These are phyloP conservation scores for Lachnellula subtilissima DNA, from an alignment of 2,329 filamentous ascomycete genomes.

Conservation along the genomic window DNA sequence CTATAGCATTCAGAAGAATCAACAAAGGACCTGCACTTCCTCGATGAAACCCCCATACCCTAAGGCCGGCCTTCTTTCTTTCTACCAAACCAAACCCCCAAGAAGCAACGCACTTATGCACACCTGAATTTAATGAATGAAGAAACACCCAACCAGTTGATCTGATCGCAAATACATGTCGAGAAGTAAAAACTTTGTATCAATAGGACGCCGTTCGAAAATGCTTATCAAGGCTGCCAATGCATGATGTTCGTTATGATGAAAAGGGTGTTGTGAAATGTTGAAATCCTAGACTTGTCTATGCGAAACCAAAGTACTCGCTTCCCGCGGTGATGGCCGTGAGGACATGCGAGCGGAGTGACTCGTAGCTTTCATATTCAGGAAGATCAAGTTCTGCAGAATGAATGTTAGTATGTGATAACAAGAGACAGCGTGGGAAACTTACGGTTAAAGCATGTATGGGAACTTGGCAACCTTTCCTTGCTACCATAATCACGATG, in stretches of 20 bases:
- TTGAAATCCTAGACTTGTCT: slow-evolving; percentile 32
- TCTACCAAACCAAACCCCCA: slow-evolving; percentile 9
- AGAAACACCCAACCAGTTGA: neutral
- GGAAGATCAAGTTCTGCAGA: slow-evolving; percentile 86
- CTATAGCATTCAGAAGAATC: neutral
- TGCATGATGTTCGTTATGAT: slow-evolving; percentile 23
- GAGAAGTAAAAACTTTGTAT: slow-evolving; percentile 12
- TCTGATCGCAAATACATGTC: slow-evolving; percentile 19
- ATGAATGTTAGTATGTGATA: slow-evolving; percentile 17
- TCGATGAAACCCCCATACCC: slow-evolving; percentile 1
- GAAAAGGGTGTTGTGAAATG: slow-evolving; percentile 17
- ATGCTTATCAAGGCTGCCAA: slow-evolving; percentile 31
- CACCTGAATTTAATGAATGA: neutral
- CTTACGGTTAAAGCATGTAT: slow-evolving; percentile 99
- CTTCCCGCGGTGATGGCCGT: slow-evolving; percentile 97
- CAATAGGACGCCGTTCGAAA: slow-evolving; percentile 25
- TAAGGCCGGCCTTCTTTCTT: neutral
- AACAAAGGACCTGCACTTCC: slow-evolving; percentile 36
- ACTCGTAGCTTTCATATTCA: slow-evolving; percentile 95
- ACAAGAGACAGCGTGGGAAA: slow-evolving; percentile 27
- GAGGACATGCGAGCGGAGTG: slow-evolving; percentile 78
- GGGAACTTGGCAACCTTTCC: slow-evolving; percentile 88
- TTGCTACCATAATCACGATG: slow-evolving; percentile 97
- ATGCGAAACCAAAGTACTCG: slow-evolving; percentile 97
- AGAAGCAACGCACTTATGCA: slow-evolving; percentile 9